Percentiles rank a stretch among this genome's conserved stretches.
Evolutionary conservation across 257 asterid species (phyloP).

Genomic region (Gentiana dahurica): DNA sequence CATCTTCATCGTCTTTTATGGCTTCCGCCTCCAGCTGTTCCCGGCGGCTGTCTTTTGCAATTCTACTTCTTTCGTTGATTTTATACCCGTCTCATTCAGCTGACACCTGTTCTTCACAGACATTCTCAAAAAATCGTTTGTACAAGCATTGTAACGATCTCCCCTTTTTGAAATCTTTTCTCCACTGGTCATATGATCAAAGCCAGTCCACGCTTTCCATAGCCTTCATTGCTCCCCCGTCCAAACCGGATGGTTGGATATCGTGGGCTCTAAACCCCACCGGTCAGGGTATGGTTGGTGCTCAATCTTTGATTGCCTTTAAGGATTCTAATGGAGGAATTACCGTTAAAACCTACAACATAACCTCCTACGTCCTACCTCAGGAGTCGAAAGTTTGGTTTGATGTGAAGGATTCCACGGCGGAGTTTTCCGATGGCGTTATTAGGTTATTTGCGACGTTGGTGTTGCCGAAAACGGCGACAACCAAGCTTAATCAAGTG

Average conservation of each 20-base stretch:
- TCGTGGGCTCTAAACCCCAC: conserved; percentile 74
- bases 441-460: conserved; percentile 44
- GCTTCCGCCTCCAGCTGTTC: conserved; percentile 18
- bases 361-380: conserved; percentile 27
- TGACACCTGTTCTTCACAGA: conserved; percentile 42
- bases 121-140: conserved; percentile 35
- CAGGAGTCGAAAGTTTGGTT: conserved; percentile 32
- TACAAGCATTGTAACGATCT: conserved; percentile 63
- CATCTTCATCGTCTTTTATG: conserved; percentile 19
- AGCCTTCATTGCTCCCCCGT: conserved; percentile 59
- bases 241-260: conserved; percentile 53
- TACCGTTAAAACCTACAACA: conserved; percentile 38
- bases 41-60: conserved; percentile 12
- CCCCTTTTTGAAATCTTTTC: conserved; percentile 43
- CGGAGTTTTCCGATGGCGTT: conserved; percentile 30
- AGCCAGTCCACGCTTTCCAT: conserved; percentile 34
- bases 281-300: conserved; percentile 41
- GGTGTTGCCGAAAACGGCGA: conserved; percentile 28
- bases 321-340: conserved; percentile 33
- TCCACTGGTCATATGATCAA: conserved; percentile 51
- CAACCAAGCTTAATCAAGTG: conserved; percentile 38
- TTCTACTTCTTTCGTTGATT: conserved; percentile 4
- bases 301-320: conserved; percentile 51
- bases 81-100: conserved; percentile 37
- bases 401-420: conserved; percentile 27